Evolutionary conservation across 805 yeast genomes (phyloP).

Genomic region (Kockiozyma suomiensis): DNA sequence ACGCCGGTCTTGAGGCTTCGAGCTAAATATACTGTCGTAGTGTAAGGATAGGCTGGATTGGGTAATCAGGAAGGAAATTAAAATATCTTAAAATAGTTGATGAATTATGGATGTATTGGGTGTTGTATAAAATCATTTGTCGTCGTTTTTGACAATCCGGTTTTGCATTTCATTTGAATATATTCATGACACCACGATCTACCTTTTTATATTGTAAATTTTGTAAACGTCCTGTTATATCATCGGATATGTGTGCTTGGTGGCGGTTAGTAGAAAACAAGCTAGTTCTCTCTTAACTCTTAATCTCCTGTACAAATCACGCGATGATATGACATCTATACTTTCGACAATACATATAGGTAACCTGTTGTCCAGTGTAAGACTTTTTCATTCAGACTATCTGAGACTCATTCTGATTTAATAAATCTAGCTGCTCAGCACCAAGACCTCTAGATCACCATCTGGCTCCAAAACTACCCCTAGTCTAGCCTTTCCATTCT

Average conservation of each 20-base stretch:
- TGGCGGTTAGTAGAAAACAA: too few relatives aligned
- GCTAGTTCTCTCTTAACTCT: too few relatives aligned
- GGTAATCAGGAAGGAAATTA: background rate
- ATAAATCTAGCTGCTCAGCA: background rate
- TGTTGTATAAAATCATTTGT: background rate
- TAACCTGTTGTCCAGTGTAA: background rate
- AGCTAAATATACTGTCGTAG: background rate
- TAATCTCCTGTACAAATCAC: too few relatives aligned
- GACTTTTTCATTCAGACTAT: background rate
- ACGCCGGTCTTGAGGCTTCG: slow-evolving; percentile 31
- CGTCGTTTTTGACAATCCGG: background rate
- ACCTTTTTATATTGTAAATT: background rate
- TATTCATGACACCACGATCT: slow-evolving; percentile 3
- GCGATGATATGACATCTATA: slow-evolving; percentile 8
- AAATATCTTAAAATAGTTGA: background rate
- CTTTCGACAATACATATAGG: background rate
- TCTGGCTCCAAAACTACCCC: too few relatives aligned
- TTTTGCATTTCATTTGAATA: slow-evolving; percentile 6
- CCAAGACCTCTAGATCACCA: background rate
- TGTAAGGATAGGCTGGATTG: background rate
- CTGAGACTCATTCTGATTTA: background rate
- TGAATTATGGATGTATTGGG: background rate
- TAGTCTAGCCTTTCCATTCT: slow-evolving; percentile 3
- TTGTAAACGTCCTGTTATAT: background rate
- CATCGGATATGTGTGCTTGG: background rate